Evolutionary conservation across 2,329 filamentous ascomycete species (phyloP).

Genomic region (Paraphaeosphaeria minitans): DNA sequence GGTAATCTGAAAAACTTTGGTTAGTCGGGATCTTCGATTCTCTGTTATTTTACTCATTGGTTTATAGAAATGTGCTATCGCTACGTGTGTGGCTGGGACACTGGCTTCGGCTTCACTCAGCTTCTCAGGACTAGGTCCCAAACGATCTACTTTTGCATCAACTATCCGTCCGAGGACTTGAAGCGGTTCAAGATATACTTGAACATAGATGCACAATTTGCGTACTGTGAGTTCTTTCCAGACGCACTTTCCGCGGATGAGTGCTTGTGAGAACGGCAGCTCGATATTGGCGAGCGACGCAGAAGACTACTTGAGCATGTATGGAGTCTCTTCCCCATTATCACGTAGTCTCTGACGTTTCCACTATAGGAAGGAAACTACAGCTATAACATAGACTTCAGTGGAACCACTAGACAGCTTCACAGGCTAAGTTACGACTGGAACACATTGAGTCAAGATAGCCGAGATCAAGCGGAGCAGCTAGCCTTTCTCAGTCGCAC

Average conservation of each 20-base stretch:
- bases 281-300: conserved; percentile 22
- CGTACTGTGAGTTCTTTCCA: conserved; percentile 26
- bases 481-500: conserved; percentile 24
- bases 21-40: background rate
- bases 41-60: background rate
- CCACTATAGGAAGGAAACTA: too few species aligned
- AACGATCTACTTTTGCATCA: conserved; percentile 30
- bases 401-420: conserved; percentile 6
- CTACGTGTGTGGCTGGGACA: conserved; percentile 29
- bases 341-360: too few species aligned
- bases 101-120: conserved; percentile 25
- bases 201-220: conserved; percentile 8
- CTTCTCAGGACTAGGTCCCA: conserved; percentile 15
- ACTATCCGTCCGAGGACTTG: conserved; percentile 22
- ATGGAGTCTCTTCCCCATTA: background rate
- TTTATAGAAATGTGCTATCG: conserved; percentile 26
- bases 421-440: conserved; percentile 26
- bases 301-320: conserved; percentile 21
- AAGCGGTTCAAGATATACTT: conserved; percentile 16
- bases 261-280: conserved; percentile 26
- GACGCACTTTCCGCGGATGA: conserved; percentile 28
- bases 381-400: too few species aligned
- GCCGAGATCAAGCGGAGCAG: conserved; percentile 20
- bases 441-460: conserved; percentile 30
- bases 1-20: conserved; percentile 20